Base-by-base conservation (phyloP, 1,284 basidiomycete species). In the Ceratobasidium sp. region DNA sequence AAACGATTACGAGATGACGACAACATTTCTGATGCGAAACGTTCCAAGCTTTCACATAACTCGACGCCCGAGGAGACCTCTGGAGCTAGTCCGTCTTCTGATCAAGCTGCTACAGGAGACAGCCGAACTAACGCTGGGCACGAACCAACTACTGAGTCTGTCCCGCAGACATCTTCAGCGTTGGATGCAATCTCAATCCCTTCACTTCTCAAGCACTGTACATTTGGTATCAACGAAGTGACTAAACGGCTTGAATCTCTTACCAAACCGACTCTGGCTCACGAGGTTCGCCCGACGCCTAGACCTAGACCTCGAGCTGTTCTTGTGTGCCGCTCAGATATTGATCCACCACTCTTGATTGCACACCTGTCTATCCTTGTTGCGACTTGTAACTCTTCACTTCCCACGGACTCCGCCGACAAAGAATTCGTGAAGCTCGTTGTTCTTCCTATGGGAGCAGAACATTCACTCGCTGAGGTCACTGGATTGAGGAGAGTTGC, bases 201-300 rank as follows among this genome's bases (percentile, higher is more conserved):
- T 2, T 79, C 83, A 10, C 83, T 91, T 33, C 83, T 91, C 15
- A 80, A 87, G 13, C 89, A 92, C 82, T 80, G 94, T 56, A 85
- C 89, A 0, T 83, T 93, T 59, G 95, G 95, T 13, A 92, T 96
- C 80, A 97, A 96, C 82, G 88, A 91, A 82, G 93, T 95, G 9
- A 94, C 94, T 28, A 93, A 91, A 83, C 86, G 86, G 23, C 86
- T 97, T 13, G 95, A 97, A 84, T 80, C 78, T 3, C 89, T 93
- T 80, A 87, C 90, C 20, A 61, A 62, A 40, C 59, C 65, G n/a
- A 38, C 54, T 42, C 28, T 59, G 12, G 17, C 42, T 28, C 33
- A 23, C 40, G 56, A 64, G 15, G 46, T 17, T 33, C 2, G 81
- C 40, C 78, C 82, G 62, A 80, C 44, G 68, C 54, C 33, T 40